Conservation (phyloP, 2,329 filamentous ascomycete species). For the Blastomyces silverae region DNA sequence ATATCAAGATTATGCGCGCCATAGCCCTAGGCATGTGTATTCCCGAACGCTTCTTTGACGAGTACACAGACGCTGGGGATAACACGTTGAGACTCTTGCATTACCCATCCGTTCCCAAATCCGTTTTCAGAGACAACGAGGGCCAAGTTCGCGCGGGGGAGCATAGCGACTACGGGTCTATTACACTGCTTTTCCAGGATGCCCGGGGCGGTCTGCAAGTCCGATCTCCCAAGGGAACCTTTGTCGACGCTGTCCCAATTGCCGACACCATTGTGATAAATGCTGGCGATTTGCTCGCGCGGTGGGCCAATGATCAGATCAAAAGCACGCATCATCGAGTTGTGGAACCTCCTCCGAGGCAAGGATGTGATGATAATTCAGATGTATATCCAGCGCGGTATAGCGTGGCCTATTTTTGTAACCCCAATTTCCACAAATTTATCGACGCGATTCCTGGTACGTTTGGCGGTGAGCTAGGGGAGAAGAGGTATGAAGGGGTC, state of each 20-base stretch:
- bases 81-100: constrained; percentile 69
- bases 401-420: constrained; percentile 89
- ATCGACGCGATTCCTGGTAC: constrained; percentile 81
- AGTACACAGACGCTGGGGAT: constrained; percentile 61
- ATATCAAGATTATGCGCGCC: constrained; percentile 73
- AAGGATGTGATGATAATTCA: constrained; percentile 43
- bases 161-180: constrained; percentile 59
- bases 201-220: constrained; percentile 53
- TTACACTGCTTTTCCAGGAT: constrained; percentile 53
- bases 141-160: constrained; percentile 69
- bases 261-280: constrained; percentile 78
- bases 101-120: constrained; percentile 62
- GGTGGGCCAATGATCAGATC: constrained; percentile 89
- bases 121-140: constrained; percentile 59
- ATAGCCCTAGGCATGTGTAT: constrained; percentile 76
- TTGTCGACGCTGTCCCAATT: constrained; percentile 78
- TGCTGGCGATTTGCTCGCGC: constrained; percentile 74
- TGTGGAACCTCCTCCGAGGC: constrained; percentile 64
- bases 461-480: constrained; percentile 51
- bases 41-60: constrained; percentile 66
- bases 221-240: constrained; percentile 65
- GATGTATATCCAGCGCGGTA: constrained; percentile 68
- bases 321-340: constrained; percentile 86
- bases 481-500: constrained; percentile 73
- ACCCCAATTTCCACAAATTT: constrained; percentile 66